Evolutionary conservation across 2,329 filamentous ascomycete genomes (phyloP).

Genomic region (Cyphellophora europaea): DNA sequence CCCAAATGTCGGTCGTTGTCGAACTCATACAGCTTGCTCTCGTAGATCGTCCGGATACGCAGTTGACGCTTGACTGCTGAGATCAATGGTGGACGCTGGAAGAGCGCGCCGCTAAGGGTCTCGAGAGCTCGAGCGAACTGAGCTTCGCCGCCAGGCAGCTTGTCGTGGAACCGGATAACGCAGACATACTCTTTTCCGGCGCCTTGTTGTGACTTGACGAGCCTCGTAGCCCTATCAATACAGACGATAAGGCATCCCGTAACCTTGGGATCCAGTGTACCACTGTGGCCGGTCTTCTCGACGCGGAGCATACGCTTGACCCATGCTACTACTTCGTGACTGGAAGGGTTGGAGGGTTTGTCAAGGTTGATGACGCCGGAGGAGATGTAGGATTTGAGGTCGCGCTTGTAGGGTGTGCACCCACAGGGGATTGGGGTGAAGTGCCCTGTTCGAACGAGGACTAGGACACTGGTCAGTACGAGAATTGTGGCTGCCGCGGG

Average conservation of each 20-base stretch:
- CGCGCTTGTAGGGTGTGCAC: conserved; percentile 82
- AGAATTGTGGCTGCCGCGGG: conserved; percentile 2
- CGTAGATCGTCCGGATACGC: conserved; percentile 94
- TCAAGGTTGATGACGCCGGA: conserved; percentile 98
- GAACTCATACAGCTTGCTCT: conserved; percentile 93
- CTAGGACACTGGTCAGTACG: conserved; percentile 33
- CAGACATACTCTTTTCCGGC: conserved; percentile 99
- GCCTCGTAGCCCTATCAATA: conserved; percentile 90
- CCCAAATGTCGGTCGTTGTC: conserved; percentile 96
- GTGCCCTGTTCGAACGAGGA: conserved; percentile 87
- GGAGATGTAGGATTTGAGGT: conserved; percentile 93
- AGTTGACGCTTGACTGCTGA: conserved; percentile 98
- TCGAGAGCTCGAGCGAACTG: conserved; percentile 91
- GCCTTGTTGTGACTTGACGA: conserved; percentile 98
- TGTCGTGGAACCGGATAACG: conserved; percentile 91
- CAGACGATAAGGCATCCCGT: conserved; percentile 92
- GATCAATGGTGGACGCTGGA: conserved; percentile 94
- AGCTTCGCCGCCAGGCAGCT: conserved; percentile 82
- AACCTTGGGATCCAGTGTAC: conserved; percentile 96
- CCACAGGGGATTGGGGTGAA: conserved; percentile 95
- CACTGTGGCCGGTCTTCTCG: conserved; percentile 97
- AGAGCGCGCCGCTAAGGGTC: conserved; percentile 90
- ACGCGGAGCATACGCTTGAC: conserved; percentile 92
- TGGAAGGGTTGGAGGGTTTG: conserved; percentile 95
- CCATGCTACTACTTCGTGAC: conserved; percentile 98